Base-by-base conservation (phyloP, 1,284 basidiomycete genomes). In the Phlebopus sp. region DNA sequence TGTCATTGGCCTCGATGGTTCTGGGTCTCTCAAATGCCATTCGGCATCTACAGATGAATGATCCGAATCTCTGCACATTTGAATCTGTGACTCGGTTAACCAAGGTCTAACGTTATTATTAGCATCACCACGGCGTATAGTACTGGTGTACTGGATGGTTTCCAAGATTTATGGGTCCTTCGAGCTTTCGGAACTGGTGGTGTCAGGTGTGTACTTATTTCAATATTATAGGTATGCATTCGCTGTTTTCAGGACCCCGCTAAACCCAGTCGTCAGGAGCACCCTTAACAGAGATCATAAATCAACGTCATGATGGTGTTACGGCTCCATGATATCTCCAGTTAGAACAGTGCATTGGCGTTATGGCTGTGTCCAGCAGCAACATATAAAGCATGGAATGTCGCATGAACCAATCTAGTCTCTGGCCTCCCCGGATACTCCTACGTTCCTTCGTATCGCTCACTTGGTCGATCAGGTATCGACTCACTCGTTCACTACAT, bases 391-490 rank as follows among this genome's bases (percentile, higher is more conserved):
- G 31, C 7, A 6, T 14, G 17, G 15, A 23, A 10, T 15, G 5
- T 8, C n/a, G 31, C 18, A 17, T 43, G 21, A 15, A 31, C 17
- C 14, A 21, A 19, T 18, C 31, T 14, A 43, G 42, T 35, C n/a
- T 43, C 42, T 31, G 18, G n/a, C 7, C 19, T 34, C 27, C 32
- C n/a, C 34, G 44, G 44, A 15, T 17, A 37, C 43, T 44, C 43
- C 35, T 44, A 14, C 43, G 18, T 44, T 25, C 35, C 34, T 37
- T 37, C 19, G 9, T 17, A 36, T 37, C 15, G 5, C 34, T 36
- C 43, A 25, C 27, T 25, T 27, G 23, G 43, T 44, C 43, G 43
- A 44, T 44, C 34, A 25, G 43, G 43, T 44, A 44, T 44, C 34
- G 43, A 44, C 43, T 23, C 25, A 13, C 43, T 44, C 35, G 25